Percentiles rank a stretch among this genome's conserved stretches.
These are phyloP conservation scores for Elaeis oleifera DNA, from an alignment of 202 grass and related monocot species.

Conservation along the genomic window DNA sequence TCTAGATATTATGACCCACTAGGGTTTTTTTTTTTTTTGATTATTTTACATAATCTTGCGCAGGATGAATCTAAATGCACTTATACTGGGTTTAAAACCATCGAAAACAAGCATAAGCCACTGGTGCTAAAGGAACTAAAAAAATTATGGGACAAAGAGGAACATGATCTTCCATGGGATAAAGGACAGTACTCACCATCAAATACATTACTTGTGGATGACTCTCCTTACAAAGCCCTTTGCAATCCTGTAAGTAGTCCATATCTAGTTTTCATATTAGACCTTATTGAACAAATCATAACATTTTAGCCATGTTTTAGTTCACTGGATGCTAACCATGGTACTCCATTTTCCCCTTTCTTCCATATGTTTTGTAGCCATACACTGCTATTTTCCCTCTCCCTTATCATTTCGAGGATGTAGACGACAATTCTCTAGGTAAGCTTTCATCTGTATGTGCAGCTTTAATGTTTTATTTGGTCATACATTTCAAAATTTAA, in stretches of 20 bases:
- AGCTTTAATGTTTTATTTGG: too few species aligned
- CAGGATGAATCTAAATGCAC: slow-evolving; percentile 83
- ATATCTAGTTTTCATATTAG: neutral
- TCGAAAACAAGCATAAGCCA: slow-evolving; percentile 72
- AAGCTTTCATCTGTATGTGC: neutral
- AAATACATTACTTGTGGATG: slow-evolving; percentile 73
- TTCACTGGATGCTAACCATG: too few species aligned
- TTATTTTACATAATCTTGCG: slow-evolving; percentile 7
- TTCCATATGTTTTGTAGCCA: slow-evolving; percentile 31
- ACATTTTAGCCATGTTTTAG: too few species aligned
- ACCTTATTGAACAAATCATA: too few species aligned
- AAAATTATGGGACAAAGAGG: slow-evolving; percentile 75
- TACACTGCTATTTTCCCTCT: slow-evolving; percentile 65
- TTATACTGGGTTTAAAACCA: slow-evolving; percentile 52
- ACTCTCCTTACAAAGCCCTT: slow-evolving; percentile 88
- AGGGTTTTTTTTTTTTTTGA: neutral
- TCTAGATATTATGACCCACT: too few species aligned
- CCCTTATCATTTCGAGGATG: slow-evolving; percentile 49
- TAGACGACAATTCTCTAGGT: slow-evolving; percentile 58
- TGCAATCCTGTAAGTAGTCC: slow-evolving; percentile 57
- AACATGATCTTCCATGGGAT: slow-evolving; percentile 75
- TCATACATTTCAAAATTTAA: too few species aligned
- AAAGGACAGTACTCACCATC: slow-evolving; percentile 53
- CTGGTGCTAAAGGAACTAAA: slow-evolving; percentile 73
- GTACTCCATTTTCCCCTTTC: too few species aligned